These are phyloP conservation scores for Stephanodiscus minutulus DNA, from an alignment of 108 stramenopile genomes.

Conservation along the genomic window DNA sequence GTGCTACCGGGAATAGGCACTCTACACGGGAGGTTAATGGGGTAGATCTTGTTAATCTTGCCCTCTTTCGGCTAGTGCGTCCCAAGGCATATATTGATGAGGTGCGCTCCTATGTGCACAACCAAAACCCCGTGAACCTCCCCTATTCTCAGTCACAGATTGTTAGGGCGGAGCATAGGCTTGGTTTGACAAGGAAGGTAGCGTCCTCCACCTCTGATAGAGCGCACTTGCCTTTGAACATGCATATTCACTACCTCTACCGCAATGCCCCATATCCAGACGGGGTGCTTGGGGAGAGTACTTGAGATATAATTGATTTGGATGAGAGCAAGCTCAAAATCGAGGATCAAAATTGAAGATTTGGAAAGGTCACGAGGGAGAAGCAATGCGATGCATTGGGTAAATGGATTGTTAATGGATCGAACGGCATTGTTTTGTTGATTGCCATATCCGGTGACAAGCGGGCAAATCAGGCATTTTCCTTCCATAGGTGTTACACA, in stretches of 20 bases:
- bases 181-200: neutral
- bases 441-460: constrained; percentile 23
- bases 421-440: constrained; percentile 14
- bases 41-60: constrained; percentile 20
- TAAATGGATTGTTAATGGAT: constrained; percentile 5
- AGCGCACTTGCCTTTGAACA: neutral
- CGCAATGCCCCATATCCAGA: neutral
- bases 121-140: constrained; percentile 3
- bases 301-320: neutral
- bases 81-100: constrained; percentile 31
- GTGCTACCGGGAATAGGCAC: constrained; percentile 9
- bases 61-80: constrained; percentile 7
- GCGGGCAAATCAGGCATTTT: neutral
- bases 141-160: neutral
- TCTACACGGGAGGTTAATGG: constrained; percentile 30
- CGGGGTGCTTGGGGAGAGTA: neutral
- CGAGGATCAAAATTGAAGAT: neutral
- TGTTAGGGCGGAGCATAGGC: neutral
- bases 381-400: too few species aligned
- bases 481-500: constrained; percentile 17
- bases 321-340: constrained; percentile 2
- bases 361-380: too few species aligned
- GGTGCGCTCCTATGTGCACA: constrained; percentile 23
- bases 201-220: neutral
- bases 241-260: neutral